Evolutionary conservation across 306 rosid genomes (phyloP).

Genomic region (Leucaena leucocephala): DNA sequence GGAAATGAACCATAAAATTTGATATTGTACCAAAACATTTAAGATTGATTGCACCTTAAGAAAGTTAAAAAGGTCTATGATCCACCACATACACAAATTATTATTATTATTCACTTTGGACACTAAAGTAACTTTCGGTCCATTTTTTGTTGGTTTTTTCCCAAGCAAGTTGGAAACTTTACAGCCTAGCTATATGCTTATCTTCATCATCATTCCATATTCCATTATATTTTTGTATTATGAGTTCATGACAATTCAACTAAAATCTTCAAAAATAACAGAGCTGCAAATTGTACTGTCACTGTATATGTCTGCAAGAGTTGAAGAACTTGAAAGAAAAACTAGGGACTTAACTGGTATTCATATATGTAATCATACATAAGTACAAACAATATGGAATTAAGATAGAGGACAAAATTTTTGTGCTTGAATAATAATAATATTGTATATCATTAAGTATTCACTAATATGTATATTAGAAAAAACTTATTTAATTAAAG

Average conservation of each 20-base stretch:
- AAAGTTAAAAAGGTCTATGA: conserved; percentile 16
- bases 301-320: background rate
- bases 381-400: background rate
- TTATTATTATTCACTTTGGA: conserved; percentile 37
- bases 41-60: conserved; percentile 26
- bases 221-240: background rate
- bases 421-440: background rate
- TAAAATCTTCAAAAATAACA: too few relatives aligned
- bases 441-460: background rate
- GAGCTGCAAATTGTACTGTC: too few relatives aligned
- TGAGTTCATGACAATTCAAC: background rate
- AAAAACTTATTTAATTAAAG: background rate
- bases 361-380: background rate
- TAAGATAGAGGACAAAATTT: background rate
- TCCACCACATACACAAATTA: conserved; percentile 24
- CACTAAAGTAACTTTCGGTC: conserved; percentile 39
- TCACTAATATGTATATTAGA: background rate
- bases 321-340: background rate
- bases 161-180: conserved; percentile 41
- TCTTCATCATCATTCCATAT: conserved; percentile 34
- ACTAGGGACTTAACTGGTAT: background rate
- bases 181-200: conserved; percentile 38
- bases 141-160: conserved; percentile 35
- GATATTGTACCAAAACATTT: background rate
- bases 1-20: background rate